Evolutionary conservation across 2,329 filamentous ascomycete species (phyloP), one percentile per base, ranked within the genome.

Genomic region (Coniella lustricola): DNA sequence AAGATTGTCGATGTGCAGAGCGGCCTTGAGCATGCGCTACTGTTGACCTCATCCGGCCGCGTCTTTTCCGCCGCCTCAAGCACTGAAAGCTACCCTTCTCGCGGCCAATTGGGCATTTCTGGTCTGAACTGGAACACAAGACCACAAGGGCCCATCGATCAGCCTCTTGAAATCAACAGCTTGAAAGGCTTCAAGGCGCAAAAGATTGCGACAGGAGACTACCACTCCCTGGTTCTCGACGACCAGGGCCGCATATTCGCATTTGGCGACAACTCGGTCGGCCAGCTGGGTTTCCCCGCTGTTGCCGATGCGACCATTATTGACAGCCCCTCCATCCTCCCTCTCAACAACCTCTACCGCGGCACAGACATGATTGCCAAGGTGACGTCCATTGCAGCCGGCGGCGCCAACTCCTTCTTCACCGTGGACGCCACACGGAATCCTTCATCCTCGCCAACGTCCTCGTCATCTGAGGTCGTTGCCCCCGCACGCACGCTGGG

Each of bases 261-360:
- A 7, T 97, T 95, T 68, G 93, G 93, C 33, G 90, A 97, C 65
- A 97, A 97, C 67, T 82, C 83, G 0, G 79, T 81, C 37, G 93
- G 93, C n/a, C 93, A 97, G 65, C 75, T 97, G 3, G 91, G 91
- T n/a, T 82, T 91, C 58, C 81, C 88, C 44, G 79, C 77, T 46
- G 81, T 81, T 42, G 63, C 76, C 0, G 77, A 84, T 22, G 71
- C 79, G 14, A 73, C 79, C 7, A 77, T 70, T 49, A 71, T 86
- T 20, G 86, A 91, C 55, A 75, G 76, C 0, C 90, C 93, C 0
- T 79, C 82, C 3, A 75, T 83, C 5, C 64, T 97, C 2, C 78
- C 87, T 1, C 76, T 87, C 34, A 77, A 80, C 52, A 79, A 77
- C 53, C 79, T 95, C 5, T 96, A 96, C 64, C 72, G 74, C 38